Evolutionary conservation across 2,329 filamentous ascomycete genomes (phyloP).

Genomic region (Dactylellina sp.): DNA sequence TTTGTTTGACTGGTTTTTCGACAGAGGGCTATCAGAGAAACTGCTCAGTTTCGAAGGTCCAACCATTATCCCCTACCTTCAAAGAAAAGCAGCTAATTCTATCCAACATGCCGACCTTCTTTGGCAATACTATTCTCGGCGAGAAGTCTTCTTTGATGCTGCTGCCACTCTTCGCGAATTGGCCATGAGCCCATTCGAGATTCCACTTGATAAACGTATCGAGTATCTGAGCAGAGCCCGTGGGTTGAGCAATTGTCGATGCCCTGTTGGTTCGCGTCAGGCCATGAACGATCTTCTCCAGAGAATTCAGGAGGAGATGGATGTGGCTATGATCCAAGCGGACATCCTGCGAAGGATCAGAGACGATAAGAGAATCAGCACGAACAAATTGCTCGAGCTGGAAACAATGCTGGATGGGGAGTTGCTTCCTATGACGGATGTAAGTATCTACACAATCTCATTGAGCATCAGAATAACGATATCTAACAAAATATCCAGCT

Average conservation of each 20-base stretch:
- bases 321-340: constrained; percentile 94
- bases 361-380: constrained; percentile 76
- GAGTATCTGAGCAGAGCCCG: constrained; percentile 90
- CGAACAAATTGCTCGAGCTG: constrained; percentile 74
- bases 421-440: constrained; percentile 79
- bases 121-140: constrained; percentile 90
- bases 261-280: constrained; percentile 79
- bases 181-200: constrained; percentile 81
- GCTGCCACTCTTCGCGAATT: constrained; percentile 86
- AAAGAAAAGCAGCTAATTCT: constrained; percentile 78
- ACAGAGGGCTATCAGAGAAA: constrained; percentile 84
- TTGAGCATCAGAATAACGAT: neutral
- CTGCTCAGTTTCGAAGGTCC: constrained; percentile 85
- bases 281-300: constrained; percentile 86
- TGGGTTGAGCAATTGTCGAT: constrained; percentile 88
- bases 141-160: constrained; percentile 84
- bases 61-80: constrained; percentile 86
- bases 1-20: constrained; percentile 97
- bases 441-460: constrained; percentile 66
- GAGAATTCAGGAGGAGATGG: constrained; percentile 84
- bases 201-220: constrained; percentile 86
- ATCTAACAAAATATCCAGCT: constrained; percentile 69
- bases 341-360: constrained; percentile 84
- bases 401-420: constrained; percentile 78
- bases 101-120: constrained; percentile 86